Evolutionary conservation across 352 stramenopile species (phyloP).

Genomic region (Pythium vanterpoolii): DNA sequence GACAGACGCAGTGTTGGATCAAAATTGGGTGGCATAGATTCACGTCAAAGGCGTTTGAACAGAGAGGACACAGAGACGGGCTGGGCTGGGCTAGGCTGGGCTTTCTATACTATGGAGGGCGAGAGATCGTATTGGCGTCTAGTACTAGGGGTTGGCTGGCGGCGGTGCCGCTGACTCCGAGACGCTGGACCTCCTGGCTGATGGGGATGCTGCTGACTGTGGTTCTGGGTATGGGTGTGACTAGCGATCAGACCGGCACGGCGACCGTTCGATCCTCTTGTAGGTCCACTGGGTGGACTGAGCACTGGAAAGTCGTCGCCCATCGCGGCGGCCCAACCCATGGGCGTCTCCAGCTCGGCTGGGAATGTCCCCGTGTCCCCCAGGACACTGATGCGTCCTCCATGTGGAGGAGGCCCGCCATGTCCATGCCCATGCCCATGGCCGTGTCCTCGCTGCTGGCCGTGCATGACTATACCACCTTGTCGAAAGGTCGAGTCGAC

Average conservation of each 20-base stretch:
- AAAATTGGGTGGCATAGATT: too few species aligned
- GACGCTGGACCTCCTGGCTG: too few species aligned
- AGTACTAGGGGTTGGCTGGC: not conserved
- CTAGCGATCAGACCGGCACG: not conserved
- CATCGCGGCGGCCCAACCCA: constrained; percentile 4
- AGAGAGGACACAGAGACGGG: too few species aligned
- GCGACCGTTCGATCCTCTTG: constrained; percentile 5
- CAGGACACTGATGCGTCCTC: not conserved
- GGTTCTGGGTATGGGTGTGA: not conserved
- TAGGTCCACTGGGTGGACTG: not conserved
- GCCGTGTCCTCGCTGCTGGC: not conserved
- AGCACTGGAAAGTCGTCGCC: constrained; percentile 5
- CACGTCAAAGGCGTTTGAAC: too few species aligned
- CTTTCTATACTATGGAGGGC: not conserved
- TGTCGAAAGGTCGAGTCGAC: constrained; percentile 55
- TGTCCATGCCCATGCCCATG: not conserved
- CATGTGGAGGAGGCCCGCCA: not conserved
- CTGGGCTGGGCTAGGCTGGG: not conserved
- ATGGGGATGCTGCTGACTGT: not conserved
- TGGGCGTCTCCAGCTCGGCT: constrained; percentile 18
- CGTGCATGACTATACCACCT: not conserved
- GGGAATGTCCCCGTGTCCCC: constrained; percentile 14
- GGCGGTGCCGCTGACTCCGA: not conserved
- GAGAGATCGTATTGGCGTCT: constrained; percentile 1
- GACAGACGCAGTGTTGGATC: not conserved